These are phyloP conservation scores for Bruguiera sexangula DNA, from an alignment of 345 rosid species.

Conservation along the genomic window DNA sequence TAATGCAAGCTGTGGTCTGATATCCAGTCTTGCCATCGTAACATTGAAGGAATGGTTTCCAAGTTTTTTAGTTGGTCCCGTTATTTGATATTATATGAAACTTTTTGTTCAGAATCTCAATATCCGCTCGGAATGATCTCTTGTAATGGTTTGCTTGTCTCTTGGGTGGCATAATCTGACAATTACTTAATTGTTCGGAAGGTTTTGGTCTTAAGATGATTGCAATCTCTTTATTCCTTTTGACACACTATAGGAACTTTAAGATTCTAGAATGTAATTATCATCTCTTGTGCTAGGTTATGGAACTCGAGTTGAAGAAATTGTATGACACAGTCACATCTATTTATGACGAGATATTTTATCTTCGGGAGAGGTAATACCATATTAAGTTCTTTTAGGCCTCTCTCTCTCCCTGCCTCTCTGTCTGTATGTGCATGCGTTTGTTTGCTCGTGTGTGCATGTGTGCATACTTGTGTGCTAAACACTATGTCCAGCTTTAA, in stretches of 20 bases:
- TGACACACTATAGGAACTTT: background rate
- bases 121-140: too few species aligned
- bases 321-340: constrained; percentile 47
- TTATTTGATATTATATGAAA: too few species aligned
- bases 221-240: background rate
- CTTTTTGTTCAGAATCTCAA: too few species aligned
- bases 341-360: constrained; percentile 78
- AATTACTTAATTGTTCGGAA: background rate
- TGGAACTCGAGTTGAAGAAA: constrained; percentile 75
- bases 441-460: too few species aligned
- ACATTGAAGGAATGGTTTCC: too few species aligned
- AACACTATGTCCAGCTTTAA: too few species aligned
- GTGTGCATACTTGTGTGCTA: too few species aligned
- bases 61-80: too few species aligned
- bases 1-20: too few species aligned
- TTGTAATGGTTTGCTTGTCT: background rate
- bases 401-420: too few species aligned
- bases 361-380: constrained; percentile 77
- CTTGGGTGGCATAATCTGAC: background rate
- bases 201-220: background rate
- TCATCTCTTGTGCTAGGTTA: constrained; percentile 36
- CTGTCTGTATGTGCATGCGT: too few species aligned
- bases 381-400: background rate
- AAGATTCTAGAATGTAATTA: background rate
- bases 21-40: too few species aligned